phyloP scores from a whole-genome alignment of 768 basidiomycete species.

The Pulveroboletus frians region DNA sequence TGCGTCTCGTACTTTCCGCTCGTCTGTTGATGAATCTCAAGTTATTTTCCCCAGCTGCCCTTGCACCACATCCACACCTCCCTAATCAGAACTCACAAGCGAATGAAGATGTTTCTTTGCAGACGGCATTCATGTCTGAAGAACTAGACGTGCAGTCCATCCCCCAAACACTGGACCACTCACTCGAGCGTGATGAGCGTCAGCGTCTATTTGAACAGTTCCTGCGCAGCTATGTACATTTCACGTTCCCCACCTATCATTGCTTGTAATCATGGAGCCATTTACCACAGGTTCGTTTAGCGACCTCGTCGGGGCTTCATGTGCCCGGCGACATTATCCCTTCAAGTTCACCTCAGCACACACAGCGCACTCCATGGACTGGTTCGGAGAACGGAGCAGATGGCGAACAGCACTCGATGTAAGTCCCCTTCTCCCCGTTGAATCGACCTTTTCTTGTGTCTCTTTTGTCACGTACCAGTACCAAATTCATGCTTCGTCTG shows the following conservation, averaged over 20 bases:
- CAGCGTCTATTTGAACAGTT: background rate
- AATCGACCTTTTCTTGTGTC: no score
- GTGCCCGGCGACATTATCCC: background rate
- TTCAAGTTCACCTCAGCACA: background rate
- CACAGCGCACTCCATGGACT: no score
- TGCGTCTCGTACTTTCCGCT: background rate
- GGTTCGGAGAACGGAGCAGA: no score
- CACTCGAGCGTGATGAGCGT: background rate
- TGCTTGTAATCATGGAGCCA: no score
- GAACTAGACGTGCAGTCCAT: background rate
- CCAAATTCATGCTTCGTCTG: no score
- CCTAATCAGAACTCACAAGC: no score
- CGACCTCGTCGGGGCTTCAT: background rate
- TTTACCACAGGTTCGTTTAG: background rate
- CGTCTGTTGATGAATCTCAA: background rate
- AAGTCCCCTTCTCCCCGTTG: background rate
- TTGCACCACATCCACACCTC: no score
- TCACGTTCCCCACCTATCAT: no score
- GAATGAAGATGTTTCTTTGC: no score
- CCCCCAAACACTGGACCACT: background rate
- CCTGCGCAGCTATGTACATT: background rate
- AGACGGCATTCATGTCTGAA: background rate
- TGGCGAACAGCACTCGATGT: no score
- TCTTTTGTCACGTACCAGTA: no score
- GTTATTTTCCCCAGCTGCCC: background rate